Evolutionary conservation across 495 filamentous ascomycete species (phyloP), one percentile per base, ranked within the genome.

Genomic region (Elaphomyces granulatus): DNA sequence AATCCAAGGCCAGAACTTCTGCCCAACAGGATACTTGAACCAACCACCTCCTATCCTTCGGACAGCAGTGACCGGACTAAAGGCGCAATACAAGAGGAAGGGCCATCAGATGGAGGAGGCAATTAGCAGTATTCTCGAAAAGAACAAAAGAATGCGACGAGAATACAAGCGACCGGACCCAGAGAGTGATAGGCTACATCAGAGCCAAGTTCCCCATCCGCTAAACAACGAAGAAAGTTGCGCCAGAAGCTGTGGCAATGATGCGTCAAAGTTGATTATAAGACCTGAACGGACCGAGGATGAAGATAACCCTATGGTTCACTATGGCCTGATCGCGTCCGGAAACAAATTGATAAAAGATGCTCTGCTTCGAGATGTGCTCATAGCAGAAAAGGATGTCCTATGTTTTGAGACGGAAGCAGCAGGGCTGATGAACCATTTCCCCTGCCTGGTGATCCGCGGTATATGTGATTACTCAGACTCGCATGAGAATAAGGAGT

Each of bases 351-450:
- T 56, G 9, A 45, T 56, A 36, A 49, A 45, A 37, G 34, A 50
- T 37, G 45, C 39, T 17, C 21, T 23, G 19, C 20, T 21, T n/a
- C 48, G 55, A 41, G 47, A 55, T 38, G 28, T 41, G 26, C 37
- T 59, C 14, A 17, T 20, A 2, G 34, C 18, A 18, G 35, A 43
- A 9, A 20, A 50, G 2, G 50, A 55, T 47, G 48, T 44, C 17
- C 43, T 40, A 21, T 58, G 39, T 46, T 60, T 47, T 40, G 55
- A 20, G 33, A 70, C 63, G 54, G 64, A 71, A 42, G 55, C 63
- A 16, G 67, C 64, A 12, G n/a, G n/a, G n/a, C n/a, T 61, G 12
- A 55, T 48, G 40, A 43, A 45, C 6, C 34, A 36, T 15, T 20
- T 43, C 15, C 44, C 35, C 34, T 52, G 47, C 23, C 36, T 52